Percentiles rank a stretch among this genome's conserved stretches.
These are phyloP conservation scores for Aspergillus pseudonomiae DNA, from an alignment of 2,329 filamentous ascomycete species.

Conservation along the genomic window DNA sequence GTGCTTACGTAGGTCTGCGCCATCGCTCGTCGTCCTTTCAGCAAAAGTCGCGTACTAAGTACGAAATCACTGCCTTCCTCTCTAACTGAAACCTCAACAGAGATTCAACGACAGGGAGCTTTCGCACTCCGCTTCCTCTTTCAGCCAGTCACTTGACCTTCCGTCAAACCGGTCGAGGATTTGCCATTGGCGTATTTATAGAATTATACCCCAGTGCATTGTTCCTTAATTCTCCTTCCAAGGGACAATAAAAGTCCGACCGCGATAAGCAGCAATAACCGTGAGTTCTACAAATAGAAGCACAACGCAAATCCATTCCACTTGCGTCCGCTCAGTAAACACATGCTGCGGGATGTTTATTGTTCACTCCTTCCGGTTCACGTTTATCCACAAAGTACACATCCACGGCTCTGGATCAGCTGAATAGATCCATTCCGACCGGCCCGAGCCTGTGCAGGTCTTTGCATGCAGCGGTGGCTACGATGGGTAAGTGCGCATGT, in stretches of 20 bases:
- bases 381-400: neutral
- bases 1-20: neutral
- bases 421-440: conserved; percentile 17
- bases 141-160: neutral
- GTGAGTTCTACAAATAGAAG: conserved; percentile 1
- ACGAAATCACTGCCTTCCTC: neutral
- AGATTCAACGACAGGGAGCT: neutral
- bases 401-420: conserved; percentile 10
- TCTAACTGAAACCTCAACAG: conserved; percentile 1
- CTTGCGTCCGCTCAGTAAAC: neutral
- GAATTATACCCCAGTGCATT: neutral
- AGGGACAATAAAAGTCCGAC: neutral
- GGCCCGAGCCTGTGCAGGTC: conserved; percentile 27
- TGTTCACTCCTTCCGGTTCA: neutral
- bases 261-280: neutral
- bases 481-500: conserved; percentile 11
- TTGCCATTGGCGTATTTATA: neutral
- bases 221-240: neutral
- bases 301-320: neutral
- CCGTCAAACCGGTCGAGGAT: neutral
- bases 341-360: neutral
- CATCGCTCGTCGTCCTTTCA: neutral
- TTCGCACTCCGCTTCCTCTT: neutral
- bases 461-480: conserved; percentile 14
- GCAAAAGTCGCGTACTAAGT: neutral